Evolutionary conservation across 768 basidiomycete species (phyloP), one percentile per base, ranked within the genome.

Genomic region (Lentinula edodes): DNA sequence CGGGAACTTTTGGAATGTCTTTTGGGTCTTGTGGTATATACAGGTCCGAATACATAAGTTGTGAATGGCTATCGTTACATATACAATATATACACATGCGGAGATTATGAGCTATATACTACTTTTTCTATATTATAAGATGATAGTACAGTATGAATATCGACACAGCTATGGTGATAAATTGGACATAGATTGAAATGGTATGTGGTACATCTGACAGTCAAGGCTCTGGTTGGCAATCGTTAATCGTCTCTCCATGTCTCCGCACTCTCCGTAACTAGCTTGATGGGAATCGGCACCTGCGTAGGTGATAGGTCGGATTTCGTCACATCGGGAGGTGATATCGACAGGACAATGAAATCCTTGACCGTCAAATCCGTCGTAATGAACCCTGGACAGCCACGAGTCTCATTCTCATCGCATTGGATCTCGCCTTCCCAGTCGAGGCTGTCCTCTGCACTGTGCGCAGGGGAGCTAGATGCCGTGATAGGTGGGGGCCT

Each of bases 381-480:
- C 1, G 79, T 76, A 35, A 59, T 66, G 71, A 88, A 88, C 8
- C 80, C 73, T 32, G 81, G 80, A 46, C 74, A 73, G 32, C 55
- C 55, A 56, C 13, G 23, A 0, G 68, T 71, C 46, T 79, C 69
- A 45, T 78, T 72, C n/a, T 73, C 66, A 12, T 69, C 65, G 48
- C 75, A 72, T 34, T 66, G 67, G 13, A 87, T 63, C 60, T 81
- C 78, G 12, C 87, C 88, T 63, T 83, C 83, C 80, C 86, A 90
- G 64, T 88, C 86, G 2, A 88, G 71, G 63, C 79, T 73, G 38
- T 76, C 76, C 52, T 75, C 71, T 23, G 67, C 65, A 9, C 66
- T 65, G n/a, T n/a, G 20, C 60, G 63, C 60, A 36, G 63, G 61
- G 35, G 64, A 62, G 46, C 61, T 46, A 61, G 65, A 67, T 64